Evolutionary conservation across 768 basidiomycete species (phyloP), one percentile per base, ranked within the genome.

Genomic region (Arthromyces matolae): DNA sequence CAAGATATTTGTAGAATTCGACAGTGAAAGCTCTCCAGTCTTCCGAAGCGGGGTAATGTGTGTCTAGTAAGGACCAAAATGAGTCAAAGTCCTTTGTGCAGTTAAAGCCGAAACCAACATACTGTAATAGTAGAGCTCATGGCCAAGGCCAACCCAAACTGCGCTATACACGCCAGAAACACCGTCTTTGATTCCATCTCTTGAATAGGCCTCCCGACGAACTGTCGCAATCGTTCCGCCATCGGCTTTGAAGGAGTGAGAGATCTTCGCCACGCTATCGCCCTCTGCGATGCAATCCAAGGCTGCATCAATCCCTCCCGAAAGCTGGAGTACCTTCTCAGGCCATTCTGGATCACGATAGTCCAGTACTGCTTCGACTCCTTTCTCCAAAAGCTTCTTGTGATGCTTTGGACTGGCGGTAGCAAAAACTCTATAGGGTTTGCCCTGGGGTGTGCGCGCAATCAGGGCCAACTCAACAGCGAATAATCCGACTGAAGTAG

Each of bases 211-310:
- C 4, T 55, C 41, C 9, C 51, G 53, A 18, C 63, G 49, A 20
- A 67, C 44, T 12, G 65, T 63, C 3, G 66, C 66, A 8, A 66
- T 61, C 31, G 52, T 64, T 3, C 64, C 63, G 3, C 64, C 66
- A 27, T 29, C 47, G 8, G 55, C 51, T 12, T 10, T 50, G 39
- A 63, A 64, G 0, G 62, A 58, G 38, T 64, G 59, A 10, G 66
- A 66, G 4, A 67, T 57, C 4, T 52, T 47, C 10, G 54, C 62
- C 1, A 61, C 64, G 10, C 49, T 65, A 5, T 58, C 57, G 12
- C 59, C 63, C 25, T 66, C 64, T 5, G 65, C 62, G 9, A 69
- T 69, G 44, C 67, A 66, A 36, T 69, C 67, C 8, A 66, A 42
- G 1, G 66, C 67, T 42, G 59, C 55, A 3, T 55, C 55, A 8